Conservation (phyloP, 306 rosid species). For the Medicago ruthenica region DNA sequence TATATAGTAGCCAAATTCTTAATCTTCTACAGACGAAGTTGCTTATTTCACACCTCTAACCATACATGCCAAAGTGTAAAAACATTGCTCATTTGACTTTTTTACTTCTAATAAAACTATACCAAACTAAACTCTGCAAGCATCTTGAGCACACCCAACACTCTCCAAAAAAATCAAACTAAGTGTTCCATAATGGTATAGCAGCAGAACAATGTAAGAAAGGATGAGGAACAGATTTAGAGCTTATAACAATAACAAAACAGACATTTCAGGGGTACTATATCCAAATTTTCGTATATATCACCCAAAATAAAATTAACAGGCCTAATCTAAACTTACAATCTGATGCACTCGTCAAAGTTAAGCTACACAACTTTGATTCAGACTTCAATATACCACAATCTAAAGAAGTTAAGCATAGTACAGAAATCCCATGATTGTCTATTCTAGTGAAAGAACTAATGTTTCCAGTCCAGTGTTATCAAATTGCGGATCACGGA, state of each 20-base stretch:
- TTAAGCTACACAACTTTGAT: slow-evolving; percentile 31
- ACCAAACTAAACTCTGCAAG: slow-evolving; percentile 1
- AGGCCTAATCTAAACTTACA: background rate
- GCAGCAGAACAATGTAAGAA: slow-evolving; percentile 12
- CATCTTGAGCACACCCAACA: background rate
- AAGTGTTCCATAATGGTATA: background rate
- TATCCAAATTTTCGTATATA: slow-evolving; percentile 1
- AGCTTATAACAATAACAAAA: background rate
- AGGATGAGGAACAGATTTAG: background rate
- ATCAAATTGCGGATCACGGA: too few species aligned
- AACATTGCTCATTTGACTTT: slow-evolving; percentile 28
- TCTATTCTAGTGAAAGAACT: slow-evolving; percentile 5
- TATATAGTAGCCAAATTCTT: slow-evolving; percentile 3
- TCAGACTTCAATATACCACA: slow-evolving; percentile 8
- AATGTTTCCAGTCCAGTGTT: background rate
- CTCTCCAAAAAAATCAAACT: background rate
- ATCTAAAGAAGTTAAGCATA: slow-evolving; percentile 18
- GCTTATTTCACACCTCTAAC: slow-evolving; percentile 17
- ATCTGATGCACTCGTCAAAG: background rate
- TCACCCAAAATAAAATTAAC: slow-evolving; percentile 8
- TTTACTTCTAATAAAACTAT: slow-evolving; percentile 1
- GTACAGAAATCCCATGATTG: background rate
- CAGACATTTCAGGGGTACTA: slow-evolving; percentile 10
- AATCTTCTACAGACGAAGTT: background rate
- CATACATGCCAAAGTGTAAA: slow-evolving; percentile 21